phyloP scores from a whole-genome alignment of 2,329 filamentous ascomycete genomes.

The Trichoderma sp. region DNA sequence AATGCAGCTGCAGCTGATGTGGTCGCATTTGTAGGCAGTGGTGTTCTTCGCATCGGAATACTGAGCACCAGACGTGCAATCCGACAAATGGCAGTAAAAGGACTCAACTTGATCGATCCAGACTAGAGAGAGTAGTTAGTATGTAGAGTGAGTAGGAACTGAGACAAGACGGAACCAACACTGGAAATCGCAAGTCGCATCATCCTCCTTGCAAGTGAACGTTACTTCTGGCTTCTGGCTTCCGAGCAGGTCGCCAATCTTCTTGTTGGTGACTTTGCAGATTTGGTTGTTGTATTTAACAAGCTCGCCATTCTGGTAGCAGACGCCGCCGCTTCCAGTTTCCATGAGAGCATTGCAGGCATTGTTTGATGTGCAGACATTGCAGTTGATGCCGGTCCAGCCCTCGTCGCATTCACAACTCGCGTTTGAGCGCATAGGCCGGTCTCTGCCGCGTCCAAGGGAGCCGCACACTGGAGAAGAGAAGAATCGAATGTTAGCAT shows the following conservation, averaged over 20 bases:
- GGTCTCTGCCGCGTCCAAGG: slow-evolving; percentile 74
- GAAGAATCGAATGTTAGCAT: not conserved
- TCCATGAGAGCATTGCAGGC: slow-evolving; percentile 90
- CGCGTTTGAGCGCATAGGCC: slow-evolving; percentile 68
- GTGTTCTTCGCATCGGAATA: slow-evolving; percentile 70
- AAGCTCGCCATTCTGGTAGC: slow-evolving; percentile 86
- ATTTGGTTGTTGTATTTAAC: slow-evolving; percentile 96
- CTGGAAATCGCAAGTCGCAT: slow-evolving; percentile 86
- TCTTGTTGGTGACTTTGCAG: slow-evolving; percentile 94
- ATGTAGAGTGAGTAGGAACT: not conserved
- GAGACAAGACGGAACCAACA: slow-evolving; percentile 53
- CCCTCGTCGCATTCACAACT: slow-evolving; percentile 86
- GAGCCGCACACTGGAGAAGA: slow-evolving; percentile 72
- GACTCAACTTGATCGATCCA: slow-evolving; percentile 95
- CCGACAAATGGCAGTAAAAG: slow-evolving; percentile 89
- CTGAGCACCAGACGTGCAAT: slow-evolving; percentile 71
- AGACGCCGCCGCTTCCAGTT: slow-evolving; percentile 76
- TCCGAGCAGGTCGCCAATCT: slow-evolving; percentile 84
- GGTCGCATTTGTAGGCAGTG: slow-evolving; percentile 80
- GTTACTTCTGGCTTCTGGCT: slow-evolving; percentile 88
- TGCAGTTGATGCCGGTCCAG: slow-evolving; percentile 97
- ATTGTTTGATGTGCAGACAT: slow-evolving; percentile 80
- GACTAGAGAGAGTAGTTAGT: slow-evolving; percentile 50
- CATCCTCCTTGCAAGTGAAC: slow-evolving; percentile 79
- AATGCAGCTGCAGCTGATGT: slow-evolving; percentile 84